Evolutionary conservation across 176 grass and related monocot genomes (phyloP).

Genomic region (Echinochloa phyllopogon): DNA sequence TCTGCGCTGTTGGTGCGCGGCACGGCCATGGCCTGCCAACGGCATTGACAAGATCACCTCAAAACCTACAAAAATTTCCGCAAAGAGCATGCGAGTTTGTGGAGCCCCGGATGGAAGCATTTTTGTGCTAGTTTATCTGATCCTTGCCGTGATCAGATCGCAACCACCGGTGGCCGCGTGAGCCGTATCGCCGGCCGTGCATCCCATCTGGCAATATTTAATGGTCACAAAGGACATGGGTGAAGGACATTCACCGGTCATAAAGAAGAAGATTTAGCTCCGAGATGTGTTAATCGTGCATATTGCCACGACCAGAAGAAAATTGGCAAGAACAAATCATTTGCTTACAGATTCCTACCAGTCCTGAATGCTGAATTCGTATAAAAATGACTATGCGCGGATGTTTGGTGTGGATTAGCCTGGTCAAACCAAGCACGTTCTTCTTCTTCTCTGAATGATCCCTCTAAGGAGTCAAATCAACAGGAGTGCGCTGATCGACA

Average conservation of each 20-base stretch:
- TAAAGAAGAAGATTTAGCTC: neutral
- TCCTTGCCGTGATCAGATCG: neutral
- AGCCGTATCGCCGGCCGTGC: neutral
- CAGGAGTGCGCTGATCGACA: neutral
- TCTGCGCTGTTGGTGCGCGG: neutral
- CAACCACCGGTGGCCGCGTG: slow-evolving; percentile 17
- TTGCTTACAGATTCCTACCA: neutral
- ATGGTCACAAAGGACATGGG: neutral
- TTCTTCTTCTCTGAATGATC: neutral
- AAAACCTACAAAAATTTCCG: no score
- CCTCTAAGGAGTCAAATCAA: neutral
- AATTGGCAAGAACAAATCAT: neutral
- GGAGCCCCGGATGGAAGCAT: neutral
- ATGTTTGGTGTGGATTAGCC: neutral
- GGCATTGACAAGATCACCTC: slow-evolving; percentile 10
- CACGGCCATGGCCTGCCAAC: neutral
- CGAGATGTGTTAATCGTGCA: neutral
- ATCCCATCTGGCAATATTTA: neutral
- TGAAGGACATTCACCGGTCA: neutral
- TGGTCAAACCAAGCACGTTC: neutral
- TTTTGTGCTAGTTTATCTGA: slow-evolving; percentile 12
- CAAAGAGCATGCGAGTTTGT: slow-evolving; percentile 28
- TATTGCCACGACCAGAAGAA: neutral
- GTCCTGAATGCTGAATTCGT: neutral
- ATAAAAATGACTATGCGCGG: neutral